phyloP scores from a whole-genome alignment of 257 asterid genomes.

The Anisodus tanguticus region DNA sequence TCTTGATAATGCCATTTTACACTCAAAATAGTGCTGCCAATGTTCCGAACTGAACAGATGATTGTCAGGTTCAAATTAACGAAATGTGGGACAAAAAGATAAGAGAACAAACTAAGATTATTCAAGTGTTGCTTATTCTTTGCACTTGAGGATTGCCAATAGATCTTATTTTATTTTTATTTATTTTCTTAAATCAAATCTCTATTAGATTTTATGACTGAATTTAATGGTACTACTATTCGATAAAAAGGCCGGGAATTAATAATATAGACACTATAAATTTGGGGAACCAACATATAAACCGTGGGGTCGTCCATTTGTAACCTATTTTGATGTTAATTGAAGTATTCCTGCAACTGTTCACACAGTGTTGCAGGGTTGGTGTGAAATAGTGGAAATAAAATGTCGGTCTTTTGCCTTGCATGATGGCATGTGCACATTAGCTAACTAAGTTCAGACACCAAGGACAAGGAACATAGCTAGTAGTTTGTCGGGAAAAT shows the following conservation, averaged over 20 bases:
- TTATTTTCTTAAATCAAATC: background rate
- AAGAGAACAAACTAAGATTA: background rate
- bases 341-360: constrained; percentile 12
- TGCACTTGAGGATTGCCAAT: background rate
- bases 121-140: background rate
- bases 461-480: background rate
- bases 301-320: background rate
- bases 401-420: background rate
- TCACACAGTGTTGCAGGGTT: background rate
- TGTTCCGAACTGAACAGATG: background rate
- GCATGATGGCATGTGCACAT: constrained; percentile 3
- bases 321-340: background rate
- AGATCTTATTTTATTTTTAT: background rate
- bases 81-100: background rate
- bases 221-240: background rate
- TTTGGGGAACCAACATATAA: constrained; percentile 15
- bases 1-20: constrained; percentile 8
- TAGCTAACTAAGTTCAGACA: background rate
- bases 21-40: background rate
- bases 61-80: background rate
- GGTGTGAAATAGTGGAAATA: constrained; percentile 7
- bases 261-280: background rate
- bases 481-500: background rate
- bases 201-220: background rate
- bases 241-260: background rate